phyloP scores from a whole-genome alignment of 768 basidiomycete species.

The Lyophyllum shimeji region DNA sequence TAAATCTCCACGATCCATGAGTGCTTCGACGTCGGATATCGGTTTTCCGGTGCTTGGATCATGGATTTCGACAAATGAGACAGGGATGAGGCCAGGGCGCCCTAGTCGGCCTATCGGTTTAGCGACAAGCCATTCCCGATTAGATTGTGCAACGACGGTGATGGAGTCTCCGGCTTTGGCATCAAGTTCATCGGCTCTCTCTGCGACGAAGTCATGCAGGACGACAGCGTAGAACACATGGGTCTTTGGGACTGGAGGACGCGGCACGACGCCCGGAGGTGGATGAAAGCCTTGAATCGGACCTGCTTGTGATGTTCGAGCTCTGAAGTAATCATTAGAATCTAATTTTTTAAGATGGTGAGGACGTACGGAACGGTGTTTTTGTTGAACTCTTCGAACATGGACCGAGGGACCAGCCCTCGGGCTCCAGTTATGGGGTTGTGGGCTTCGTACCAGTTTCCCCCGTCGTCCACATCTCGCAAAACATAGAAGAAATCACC shows the following conservation, averaged over 20 bases:
- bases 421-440: conserved; percentile 91
- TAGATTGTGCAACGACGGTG: conserved; percentile 98
- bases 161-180: conserved; percentile 93
- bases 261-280: conserved; percentile 24
- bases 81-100: conserved; percentile 95
- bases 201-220: conserved; percentile 93
- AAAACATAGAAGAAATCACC: conserved; percentile 99
- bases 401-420: conserved; percentile 81
- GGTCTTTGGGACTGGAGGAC: conserved; percentile 36
- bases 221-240: conserved; percentile 93
- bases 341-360: conserved; percentile 1
- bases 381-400: conserved; percentile 93
- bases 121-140: conserved; percentile 99
- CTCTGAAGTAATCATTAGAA: conserved; percentile 24
- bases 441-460: conserved; percentile 88
- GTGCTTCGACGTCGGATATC: conserved; percentile 67
- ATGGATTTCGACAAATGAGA: conserved; percentile 94
- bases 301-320: conserved; percentile 43
- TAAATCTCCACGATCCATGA: conserved; percentile 86
- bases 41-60: conserved; percentile 86
- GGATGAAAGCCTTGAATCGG: conserved; percentile 17
- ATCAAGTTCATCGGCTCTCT: conserved; percentile 94
- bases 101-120: conserved; percentile 96
- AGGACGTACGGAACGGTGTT: conserved; percentile 56
- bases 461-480: conserved; percentile 58